A percentile compares a stretch with the other conserved stretches of the same genome.
phyloP scores from a whole-genome alignment of 106 monocot species.

The Agapanthus africanus region DNA sequence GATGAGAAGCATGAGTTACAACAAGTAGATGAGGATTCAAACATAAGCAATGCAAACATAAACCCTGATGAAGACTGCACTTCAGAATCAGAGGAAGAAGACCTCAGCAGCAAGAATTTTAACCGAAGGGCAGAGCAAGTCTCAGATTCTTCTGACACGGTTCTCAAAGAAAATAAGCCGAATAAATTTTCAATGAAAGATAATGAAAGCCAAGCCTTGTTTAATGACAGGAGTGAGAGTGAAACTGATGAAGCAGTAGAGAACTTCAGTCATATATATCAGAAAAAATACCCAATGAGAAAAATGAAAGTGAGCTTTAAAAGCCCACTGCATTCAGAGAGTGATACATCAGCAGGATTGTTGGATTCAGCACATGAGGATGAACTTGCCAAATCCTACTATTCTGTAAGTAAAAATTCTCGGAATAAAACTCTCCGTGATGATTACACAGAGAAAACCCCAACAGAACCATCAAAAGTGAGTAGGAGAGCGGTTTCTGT shows the following conservation, averaged over 20 bases:
- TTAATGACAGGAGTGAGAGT: background rate
- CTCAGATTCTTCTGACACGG: background rate
- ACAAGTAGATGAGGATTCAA: background rate
- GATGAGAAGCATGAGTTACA: background rate
- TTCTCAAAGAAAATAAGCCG: conserved; percentile 2
- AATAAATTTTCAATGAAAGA: background rate
- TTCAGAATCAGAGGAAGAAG: conserved; percentile 23
- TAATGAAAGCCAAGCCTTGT: too few relatives aligned
- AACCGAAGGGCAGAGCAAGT: background rate
- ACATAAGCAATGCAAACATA: background rate
- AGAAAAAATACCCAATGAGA: background rate
- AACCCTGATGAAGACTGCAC: background rate
- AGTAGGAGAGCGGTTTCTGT: conserved; percentile 14
- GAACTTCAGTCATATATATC: background rate
- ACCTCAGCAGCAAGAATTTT: background rate
- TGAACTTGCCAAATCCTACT: background rate
- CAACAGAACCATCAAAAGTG: background rate
- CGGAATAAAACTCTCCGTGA: background rate
- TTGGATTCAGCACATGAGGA: background rate
- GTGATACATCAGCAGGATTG: background rate
- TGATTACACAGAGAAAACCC: background rate
- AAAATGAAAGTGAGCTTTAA: conserved; percentile 1
- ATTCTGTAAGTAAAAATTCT: background rate
- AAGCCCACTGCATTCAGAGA: background rate
- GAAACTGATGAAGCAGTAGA: background rate